phyloP scores from a whole-genome alignment of 805 yeast species.

The Ogataea haglerorum region DNA sequence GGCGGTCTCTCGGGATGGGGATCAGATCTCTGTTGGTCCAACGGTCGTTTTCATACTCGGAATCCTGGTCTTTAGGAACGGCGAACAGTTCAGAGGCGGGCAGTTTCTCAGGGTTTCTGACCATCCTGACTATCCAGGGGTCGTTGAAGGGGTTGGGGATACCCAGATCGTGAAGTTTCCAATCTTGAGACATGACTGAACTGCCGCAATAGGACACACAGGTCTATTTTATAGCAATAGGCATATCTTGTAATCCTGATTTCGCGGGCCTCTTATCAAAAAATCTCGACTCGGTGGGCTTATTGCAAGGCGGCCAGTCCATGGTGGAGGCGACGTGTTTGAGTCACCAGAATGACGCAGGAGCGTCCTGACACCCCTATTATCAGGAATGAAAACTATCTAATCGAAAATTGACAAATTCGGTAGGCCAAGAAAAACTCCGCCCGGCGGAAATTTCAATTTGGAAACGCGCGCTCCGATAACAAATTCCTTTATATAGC shows the following conservation, averaged over 20 bases:
- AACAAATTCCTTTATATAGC: background rate
- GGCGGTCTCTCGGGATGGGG: conserved; percentile 42
- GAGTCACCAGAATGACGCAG: too few species aligned
- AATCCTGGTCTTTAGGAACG: conserved; percentile 32
- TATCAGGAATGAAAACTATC: too few species aligned
- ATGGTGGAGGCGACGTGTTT: too few species aligned
- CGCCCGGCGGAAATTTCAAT: too few species aligned
- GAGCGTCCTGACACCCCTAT: too few species aligned
- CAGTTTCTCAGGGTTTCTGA: conserved; percentile 15
- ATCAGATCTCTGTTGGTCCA: conserved; percentile 41
- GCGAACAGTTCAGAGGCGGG: conserved; percentile 21
- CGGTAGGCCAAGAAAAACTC: too few species aligned
- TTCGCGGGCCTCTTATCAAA: background rate
- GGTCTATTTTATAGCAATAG: background rate
- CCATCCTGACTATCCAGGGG: conserved; percentile 16
- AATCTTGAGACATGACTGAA: conserved; percentile 11
- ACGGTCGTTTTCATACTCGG: conserved; percentile 27
- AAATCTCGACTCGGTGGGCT: background rate
- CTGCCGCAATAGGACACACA: too few species aligned
- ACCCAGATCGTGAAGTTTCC: conserved; percentile 10
- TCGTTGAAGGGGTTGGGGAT: conserved; percentile 18
- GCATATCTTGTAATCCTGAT: conserved; percentile 1
- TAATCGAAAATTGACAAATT: too few species aligned
- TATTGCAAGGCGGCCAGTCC: background rate
- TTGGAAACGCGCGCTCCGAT: background rate